These are phyloP conservation scores for Lactarius deliciosus DNA, from an alignment of 768 basidiomycete species.

Conservation along the genomic window DNA sequence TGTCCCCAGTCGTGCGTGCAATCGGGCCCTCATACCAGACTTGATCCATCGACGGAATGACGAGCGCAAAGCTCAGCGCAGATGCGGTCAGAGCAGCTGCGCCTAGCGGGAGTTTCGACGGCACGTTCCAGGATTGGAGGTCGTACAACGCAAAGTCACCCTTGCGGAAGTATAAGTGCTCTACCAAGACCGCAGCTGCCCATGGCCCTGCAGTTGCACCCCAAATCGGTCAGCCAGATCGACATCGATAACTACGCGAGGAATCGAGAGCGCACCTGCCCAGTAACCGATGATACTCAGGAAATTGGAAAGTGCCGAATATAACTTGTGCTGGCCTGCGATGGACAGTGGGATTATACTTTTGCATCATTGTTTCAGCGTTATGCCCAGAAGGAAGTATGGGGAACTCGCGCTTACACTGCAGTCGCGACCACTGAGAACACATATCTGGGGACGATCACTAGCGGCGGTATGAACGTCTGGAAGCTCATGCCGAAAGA, in stretches of 20 bases:
- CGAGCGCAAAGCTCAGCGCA: constrained; percentile 50
- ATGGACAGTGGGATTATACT: constrained; percentile 71
- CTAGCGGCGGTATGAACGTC: constrained; percentile 58
- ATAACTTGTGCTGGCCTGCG: constrained; percentile 66
- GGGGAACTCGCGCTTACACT: constrained; percentile 46
- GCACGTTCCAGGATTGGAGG: constrained; percentile 52
- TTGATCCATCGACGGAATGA: constrained; percentile 70
- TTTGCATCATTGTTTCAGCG: neutral
- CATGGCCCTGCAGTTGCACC: constrained; percentile 45
- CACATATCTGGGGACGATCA: constrained; percentile 64
- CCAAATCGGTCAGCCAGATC: constrained; percentile 49
- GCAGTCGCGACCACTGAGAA: constrained; percentile 65
- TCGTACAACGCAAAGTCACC: constrained; percentile 51
- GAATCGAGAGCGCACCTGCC: constrained; percentile 30
- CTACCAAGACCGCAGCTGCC: constrained; percentile 55
- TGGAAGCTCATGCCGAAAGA: constrained; percentile 75
- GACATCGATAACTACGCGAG: neutral
- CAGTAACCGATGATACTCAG: constrained; percentile 60
- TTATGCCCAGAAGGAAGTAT: neutral
- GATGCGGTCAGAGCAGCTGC: constrained; percentile 57
- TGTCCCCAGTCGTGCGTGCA: constrained; percentile 61
- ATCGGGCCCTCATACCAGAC: constrained; percentile 72
- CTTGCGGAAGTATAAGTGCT: constrained; percentile 65
- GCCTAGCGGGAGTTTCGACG: constrained; percentile 57
- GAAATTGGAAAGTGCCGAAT: constrained; percentile 60